These are phyloP conservation scores for Sanguinoderma infundibulare DNA, from an alignment of 1,284 basidiomycete species.

Conservation along the genomic window DNA sequence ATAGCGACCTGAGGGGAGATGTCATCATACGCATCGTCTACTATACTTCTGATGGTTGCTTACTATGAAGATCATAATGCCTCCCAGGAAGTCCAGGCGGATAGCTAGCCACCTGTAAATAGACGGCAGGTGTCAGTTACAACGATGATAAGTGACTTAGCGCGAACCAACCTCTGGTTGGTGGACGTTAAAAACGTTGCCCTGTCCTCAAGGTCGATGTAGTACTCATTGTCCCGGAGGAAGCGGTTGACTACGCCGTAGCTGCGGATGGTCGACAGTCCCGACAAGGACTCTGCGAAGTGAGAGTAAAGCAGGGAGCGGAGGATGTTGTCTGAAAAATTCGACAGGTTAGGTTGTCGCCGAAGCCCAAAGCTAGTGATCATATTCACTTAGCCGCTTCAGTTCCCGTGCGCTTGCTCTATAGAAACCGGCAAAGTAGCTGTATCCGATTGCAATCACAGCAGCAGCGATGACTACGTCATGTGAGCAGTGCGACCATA, in stretches of 20 bases:
- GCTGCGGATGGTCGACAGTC: slow-evolving; percentile 77
- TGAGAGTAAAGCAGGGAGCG: slow-evolving; percentile 79
- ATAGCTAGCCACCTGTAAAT: slow-evolving; percentile 71
- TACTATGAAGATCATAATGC: slow-evolving; percentile 66
- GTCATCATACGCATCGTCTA: slow-evolving; percentile 27
- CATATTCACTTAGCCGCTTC: slow-evolving; percentile 60
- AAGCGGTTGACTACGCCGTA: slow-evolving; percentile 71
- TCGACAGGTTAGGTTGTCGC: background rate
- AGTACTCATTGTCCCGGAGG: slow-evolving; percentile 68
- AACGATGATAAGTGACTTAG: background rate
- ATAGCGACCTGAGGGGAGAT: slow-evolving; percentile 47
- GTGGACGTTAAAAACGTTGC: slow-evolving; percentile 63
- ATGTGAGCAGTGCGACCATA: background rate
- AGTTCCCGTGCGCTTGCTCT: slow-evolving; percentile 71
- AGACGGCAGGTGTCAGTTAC: background rate
- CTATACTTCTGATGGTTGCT: slow-evolving; percentile 30
- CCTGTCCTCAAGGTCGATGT: slow-evolving; percentile 78
- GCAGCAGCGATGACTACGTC: slow-evolving; percentile 53
- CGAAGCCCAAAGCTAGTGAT: no score
- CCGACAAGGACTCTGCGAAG: slow-evolving; percentile 81
- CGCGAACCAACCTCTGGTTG: slow-evolving; percentile 54
- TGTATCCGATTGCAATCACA: slow-evolving; percentile 53
- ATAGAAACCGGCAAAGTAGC: slow-evolving; percentile 65
- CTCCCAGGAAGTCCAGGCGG: slow-evolving; percentile 78
- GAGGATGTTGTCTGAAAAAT: slow-evolving; percentile 58